These are phyloP conservation scores for Trichoderma atrobrunneum DNA, from an alignment of 2,329 filamentous ascomycete species.

Conservation along the genomic window DNA sequence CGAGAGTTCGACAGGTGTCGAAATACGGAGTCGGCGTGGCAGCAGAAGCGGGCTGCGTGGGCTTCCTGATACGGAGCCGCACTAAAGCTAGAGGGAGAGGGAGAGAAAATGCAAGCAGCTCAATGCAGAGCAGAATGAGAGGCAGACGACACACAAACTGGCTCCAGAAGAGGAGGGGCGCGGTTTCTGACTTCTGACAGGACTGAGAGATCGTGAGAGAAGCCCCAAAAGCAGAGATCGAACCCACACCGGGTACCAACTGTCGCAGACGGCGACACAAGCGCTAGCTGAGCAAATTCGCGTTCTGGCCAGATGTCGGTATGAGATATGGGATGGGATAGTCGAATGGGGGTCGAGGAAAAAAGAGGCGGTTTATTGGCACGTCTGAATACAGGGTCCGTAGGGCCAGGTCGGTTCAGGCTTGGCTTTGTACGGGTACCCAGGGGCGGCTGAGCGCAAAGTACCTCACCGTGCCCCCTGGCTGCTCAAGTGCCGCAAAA, in stretches of 20 bases:
- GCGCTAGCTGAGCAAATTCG: conserved; percentile 11
- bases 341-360: conserved; percentile 4
- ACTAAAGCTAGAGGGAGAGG: conserved; percentile 4
- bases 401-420: conserved; percentile 12
- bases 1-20: conserved; percentile 20
- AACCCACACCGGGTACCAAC: conserved; percentile 8
- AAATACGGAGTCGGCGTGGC: conserved; percentile 8
- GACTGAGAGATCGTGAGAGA: conserved; percentile 1
- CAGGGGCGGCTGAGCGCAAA: neutral
- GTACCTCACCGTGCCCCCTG: neutral
- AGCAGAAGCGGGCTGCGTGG: conserved; percentile 15
- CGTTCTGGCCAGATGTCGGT: conserved; percentile 17
- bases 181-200: neutral
- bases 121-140: conserved; percentile 12
- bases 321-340: conserved; percentile 2
- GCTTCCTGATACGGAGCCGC: conserved; percentile 17
- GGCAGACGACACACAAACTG: neutral
- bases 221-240: conserved; percentile 5
- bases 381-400: conserved; percentile 14
- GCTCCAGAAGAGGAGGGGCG: neutral
- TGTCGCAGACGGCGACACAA: neutral
- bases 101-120: conserved; percentile 14
- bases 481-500: neutral
- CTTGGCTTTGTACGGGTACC: neutral
- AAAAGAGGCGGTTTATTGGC: conserved; percentile 15